Conservation (phyloP, 495 filamentous ascomycete genomes). For the Parathielavia appendiculata region DNA sequence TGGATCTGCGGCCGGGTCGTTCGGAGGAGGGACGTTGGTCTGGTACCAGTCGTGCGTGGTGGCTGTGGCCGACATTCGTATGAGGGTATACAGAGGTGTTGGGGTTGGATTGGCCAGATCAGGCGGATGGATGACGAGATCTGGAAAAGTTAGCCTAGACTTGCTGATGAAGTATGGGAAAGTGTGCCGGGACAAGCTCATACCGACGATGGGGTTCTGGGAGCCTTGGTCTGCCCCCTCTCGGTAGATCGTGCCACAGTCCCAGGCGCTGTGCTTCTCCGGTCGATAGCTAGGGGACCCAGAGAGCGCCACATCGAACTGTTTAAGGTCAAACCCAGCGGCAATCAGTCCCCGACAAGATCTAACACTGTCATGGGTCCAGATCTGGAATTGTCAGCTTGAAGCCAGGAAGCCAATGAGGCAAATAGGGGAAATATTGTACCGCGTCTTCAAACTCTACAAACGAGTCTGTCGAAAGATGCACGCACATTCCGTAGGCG, state of each 20-base stretch:
- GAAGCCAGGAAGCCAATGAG: neutral
- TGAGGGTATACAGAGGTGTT: conserved; percentile 38
- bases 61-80: conserved; percentile 43
- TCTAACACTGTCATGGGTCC: conserved; percentile 25
- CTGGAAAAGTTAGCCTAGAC: conserved; percentile 18
- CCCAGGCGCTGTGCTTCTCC: conserved; percentile 27
- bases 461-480: conserved; percentile 42
- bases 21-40: conserved; percentile 33
- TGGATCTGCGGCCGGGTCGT: conserved; percentile 13
- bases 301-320: conserved; percentile 37
- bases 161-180: neutral
- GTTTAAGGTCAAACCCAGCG: conserved; percentile 33
- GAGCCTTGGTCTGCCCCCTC: conserved; percentile 7
- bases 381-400: conserved; percentile 34
- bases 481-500: conserved; percentile 36
- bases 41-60: conserved; percentile 43
- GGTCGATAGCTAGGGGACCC: conserved; percentile 13
- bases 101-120: conserved; percentile 26
- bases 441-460: conserved; percentile 45
- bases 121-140: conserved; percentile 42
- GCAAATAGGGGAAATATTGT: too few species aligned
- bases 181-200: neutral
- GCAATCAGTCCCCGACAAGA: conserved; percentile 41
- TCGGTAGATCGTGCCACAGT: conserved; percentile 39
- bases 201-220: conserved; percentile 44